Evolutionary conservation across 2,329 filamentous ascomycete genomes (phyloP).

Genomic region (Westerdykella ornata): DNA sequence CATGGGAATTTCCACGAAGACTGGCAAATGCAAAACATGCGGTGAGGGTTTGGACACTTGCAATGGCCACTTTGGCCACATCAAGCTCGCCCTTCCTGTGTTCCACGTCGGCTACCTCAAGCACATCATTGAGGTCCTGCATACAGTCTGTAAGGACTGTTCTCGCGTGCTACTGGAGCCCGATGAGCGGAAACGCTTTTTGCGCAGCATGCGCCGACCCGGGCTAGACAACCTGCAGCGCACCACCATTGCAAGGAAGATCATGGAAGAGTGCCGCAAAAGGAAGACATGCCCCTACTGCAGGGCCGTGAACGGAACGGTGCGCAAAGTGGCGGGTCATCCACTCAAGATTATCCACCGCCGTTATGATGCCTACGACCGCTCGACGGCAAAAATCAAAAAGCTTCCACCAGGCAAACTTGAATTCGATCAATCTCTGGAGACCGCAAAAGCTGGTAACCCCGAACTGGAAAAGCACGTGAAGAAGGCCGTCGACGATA

Average conservation of each 20-base stretch:
- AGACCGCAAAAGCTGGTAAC: slow-evolving; percentile 68
- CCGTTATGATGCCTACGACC: slow-evolving; percentile 82
- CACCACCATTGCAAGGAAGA: slow-evolving; percentile 75
- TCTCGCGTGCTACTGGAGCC: slow-evolving; percentile 77
- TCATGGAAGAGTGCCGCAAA: slow-evolving; percentile 86
- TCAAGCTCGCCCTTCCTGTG: slow-evolving; percentile 80
- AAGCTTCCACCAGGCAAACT: slow-evolving; percentile 73
- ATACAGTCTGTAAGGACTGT: slow-evolving; percentile 94
- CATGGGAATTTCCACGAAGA: slow-evolving; percentile 84
- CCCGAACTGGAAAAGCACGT: slow-evolving; percentile 83
- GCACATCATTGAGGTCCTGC: slow-evolving; percentile 83
- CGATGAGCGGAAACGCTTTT: slow-evolving; percentile 64
- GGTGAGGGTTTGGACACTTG: slow-evolving; percentile 73
- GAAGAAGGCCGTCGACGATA: slow-evolving; percentile 86
- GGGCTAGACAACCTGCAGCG: slow-evolving; percentile 81
- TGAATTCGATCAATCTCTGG: slow-evolving; percentile 79
- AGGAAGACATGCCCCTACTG: slow-evolving; percentile 76
- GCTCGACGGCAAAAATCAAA: slow-evolving; percentile 81
- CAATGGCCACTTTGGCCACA: slow-evolving; percentile 92
- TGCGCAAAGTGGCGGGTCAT: slow-evolving; percentile 73
- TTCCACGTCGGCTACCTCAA: slow-evolving; percentile 97
- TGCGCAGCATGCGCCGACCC: slow-evolving; percentile 74
- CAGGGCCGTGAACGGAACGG: slow-evolving; percentile 75
- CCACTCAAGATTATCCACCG: slow-evolving; percentile 93
- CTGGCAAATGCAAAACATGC: slow-evolving; percentile 73